Evolutionary conservation across 495 filamentous ascomycete genomes (phyloP), one percentile per base, ranked within the genome.

Genomic region (Lophium mytilinum): DNA sequence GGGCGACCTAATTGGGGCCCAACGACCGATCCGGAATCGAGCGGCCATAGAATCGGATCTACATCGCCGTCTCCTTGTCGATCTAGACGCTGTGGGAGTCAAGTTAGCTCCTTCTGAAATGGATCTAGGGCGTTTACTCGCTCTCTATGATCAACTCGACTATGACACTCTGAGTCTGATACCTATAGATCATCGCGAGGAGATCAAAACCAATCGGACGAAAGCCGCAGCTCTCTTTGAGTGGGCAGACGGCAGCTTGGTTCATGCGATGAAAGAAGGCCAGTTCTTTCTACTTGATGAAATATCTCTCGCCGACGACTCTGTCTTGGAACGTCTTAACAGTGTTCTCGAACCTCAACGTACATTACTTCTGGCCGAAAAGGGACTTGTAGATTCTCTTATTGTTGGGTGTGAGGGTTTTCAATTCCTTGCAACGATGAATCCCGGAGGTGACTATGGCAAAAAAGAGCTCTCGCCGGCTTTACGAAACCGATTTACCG

Each of bases 381-480:
- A 96, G 69, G 94, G 93, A 0, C 80, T 87, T 0, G 76, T 84
- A 35, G 83, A 93, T 64, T 86, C 89, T 7, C 82, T 88, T 61
- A 76, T 99, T 39, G 76, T 79, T 37, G 94, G 86, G 18, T 70
- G 78, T n/a, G 76, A 84, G 30, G 90, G 87, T 1, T 99, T 96
- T 71, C 92, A 97, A 67, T 95, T 97, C 66, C 75, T 97, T 46
- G 92, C 94, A 14, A 99, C 94, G 2, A 99, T 99, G 94, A 99
- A 99, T 61, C 94, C 94, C 9, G 94, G 93, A 37, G 94, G 94
- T 53, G 94, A 99, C 65, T 97, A 96, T 68, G 94, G 94, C 53
- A 99, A 99, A 68, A 86, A 87, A 61, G 94, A 99, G 69, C 83
- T 99, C 45, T 97, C 94, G 3, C 91, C 92, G 5, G 94, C 94